Evolutionary conservation across 257 asterid species (phyloP), one percentile per base, ranked within the genome.

Genomic region (Ballota nigra): DNA sequence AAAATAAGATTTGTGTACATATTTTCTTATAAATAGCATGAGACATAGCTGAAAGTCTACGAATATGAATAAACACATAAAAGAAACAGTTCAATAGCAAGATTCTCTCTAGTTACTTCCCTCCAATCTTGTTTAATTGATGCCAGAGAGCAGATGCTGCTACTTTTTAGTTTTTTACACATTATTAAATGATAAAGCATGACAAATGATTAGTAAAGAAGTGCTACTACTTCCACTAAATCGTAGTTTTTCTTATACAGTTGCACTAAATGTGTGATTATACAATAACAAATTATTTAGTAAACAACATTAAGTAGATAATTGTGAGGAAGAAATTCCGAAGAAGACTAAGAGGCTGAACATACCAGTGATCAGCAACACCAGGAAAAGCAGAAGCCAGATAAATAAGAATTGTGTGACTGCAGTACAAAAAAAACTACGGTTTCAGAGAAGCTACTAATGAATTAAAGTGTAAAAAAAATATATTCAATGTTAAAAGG

Each of bases 351-450:
- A n/a, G 29, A 26, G 72, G 65, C n/a, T 4, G n/a, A 28, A 76
- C 84, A 49, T 79, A 90, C 97, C 98, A 93, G 84, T 93, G 98
- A 79, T 87, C 97, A 18, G 96, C 90, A 69, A 90, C 87, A 78
- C 84, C 85, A 36, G 97, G 84, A 78, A 80, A 88, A 43, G 91
- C 87, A 64, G 86, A 77, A 16, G 96, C 94, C 76, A 93, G 85
- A 79, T 88, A 92, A 23, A 43, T 78, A 29, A 93, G 86, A 71
- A 93, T 87, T 16, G 97, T 96, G 75, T 93, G 97, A 78, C 97
- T 90, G 92, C 89, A 83, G 22, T 52, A 73, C 5, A 40, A 34
- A 72, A 38, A 71, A 7, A 6, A 15, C 16, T 10, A 16, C 65
- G 61, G 59, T 29, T 20, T 41, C 36, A 29, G 40, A 63, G 9